Conservation (phyloP, 306 rosid species). For the Pueraria montana region DNA sequence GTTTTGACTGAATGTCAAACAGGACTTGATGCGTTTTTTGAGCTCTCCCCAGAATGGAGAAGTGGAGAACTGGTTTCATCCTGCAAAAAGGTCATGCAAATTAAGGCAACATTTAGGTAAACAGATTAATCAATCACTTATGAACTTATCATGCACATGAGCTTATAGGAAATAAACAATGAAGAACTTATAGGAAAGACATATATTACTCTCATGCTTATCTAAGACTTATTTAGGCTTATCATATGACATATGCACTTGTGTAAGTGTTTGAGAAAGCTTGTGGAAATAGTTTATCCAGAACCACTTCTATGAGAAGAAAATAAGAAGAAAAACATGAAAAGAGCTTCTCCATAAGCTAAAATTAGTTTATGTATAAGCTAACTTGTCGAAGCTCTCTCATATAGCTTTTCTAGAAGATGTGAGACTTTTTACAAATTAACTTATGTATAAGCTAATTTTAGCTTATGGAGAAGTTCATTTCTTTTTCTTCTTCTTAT, state of each 20-base stretch:
- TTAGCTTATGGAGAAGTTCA: too few relatives aligned
- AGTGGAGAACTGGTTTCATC: slow-evolving; percentile 43
- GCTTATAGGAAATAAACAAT: not conserved
- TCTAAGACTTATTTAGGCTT: too few relatives aligned
- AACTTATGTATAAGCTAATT: too few relatives aligned
- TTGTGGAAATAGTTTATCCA: not conserved
- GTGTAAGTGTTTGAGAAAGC: not conserved
- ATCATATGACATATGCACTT: not conserved
- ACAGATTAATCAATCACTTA: not conserved
- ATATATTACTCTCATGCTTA: not conserved
- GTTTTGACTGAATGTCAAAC: slow-evolving; percentile 23
- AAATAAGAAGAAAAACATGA: too few relatives aligned
- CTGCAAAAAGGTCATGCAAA: slow-evolving; percentile 30
- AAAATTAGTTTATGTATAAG: too few relatives aligned
- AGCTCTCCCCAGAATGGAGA: slow-evolving; percentile 42
- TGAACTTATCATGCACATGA: not conserved
- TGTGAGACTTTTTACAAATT: too few relatives aligned
- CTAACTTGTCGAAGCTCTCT: too few relatives aligned
- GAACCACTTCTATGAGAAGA: too few relatives aligned
- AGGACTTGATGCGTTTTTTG: slow-evolving; percentile 28
- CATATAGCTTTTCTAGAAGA: too few relatives aligned
- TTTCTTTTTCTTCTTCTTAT: too few relatives aligned
- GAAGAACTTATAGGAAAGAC: not conserved
- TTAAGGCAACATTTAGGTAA: not conserved
- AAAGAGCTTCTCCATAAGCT: too few relatives aligned